phyloP scores from a whole-genome alignment of 768 basidiomycete species.

The Chalciporus chontae region DNA sequence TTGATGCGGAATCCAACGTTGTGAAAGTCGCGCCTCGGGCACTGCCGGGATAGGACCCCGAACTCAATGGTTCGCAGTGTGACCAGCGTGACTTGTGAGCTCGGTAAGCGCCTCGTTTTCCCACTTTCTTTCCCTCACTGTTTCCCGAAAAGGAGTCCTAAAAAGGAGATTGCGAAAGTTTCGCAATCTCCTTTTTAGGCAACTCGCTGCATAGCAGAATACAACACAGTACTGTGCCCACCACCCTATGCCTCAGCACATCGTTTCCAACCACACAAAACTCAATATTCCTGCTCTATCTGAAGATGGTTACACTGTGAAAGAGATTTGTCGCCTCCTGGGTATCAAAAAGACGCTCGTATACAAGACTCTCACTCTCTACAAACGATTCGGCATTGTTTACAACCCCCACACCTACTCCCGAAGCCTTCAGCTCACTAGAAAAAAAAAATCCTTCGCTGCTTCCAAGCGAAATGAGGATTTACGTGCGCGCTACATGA shows the following conservation, averaged over 20 bases:
- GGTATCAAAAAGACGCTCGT: conserved; percentile 1
- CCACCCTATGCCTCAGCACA: neutral
- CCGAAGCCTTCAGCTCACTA: conserved; percentile 1
- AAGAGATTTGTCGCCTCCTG: neutral
- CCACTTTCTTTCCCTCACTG: too few relatives aligned
- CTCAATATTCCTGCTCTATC: neutral
- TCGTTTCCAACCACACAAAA: conserved; percentile 1
- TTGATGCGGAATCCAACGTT: too few relatives aligned
- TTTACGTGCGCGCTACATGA: conserved; percentile 8
- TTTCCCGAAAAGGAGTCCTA: too few relatives aligned
- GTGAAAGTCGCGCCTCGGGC: too few relatives aligned
- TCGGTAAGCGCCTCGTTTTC: too few relatives aligned
- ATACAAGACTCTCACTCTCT: neutral
- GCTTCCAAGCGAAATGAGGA: conserved; percentile 16
- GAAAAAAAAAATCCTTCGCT: conserved; percentile 6
- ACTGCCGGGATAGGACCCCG: too few relatives aligned
- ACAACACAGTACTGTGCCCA: too few relatives aligned
- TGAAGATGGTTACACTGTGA: neutral
- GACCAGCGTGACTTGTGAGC: too few relatives aligned
- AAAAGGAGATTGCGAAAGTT: too few relatives aligned
- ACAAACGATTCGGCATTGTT: neutral
- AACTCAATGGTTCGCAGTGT: too few relatives aligned
- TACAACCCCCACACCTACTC: conserved; percentile 1
- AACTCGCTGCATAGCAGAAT: too few relatives aligned
- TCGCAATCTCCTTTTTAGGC: too few relatives aligned